Conservation (phyloP, 2,329 filamentous ascomycete species). For the Claviceps fusiformis region DNA sequence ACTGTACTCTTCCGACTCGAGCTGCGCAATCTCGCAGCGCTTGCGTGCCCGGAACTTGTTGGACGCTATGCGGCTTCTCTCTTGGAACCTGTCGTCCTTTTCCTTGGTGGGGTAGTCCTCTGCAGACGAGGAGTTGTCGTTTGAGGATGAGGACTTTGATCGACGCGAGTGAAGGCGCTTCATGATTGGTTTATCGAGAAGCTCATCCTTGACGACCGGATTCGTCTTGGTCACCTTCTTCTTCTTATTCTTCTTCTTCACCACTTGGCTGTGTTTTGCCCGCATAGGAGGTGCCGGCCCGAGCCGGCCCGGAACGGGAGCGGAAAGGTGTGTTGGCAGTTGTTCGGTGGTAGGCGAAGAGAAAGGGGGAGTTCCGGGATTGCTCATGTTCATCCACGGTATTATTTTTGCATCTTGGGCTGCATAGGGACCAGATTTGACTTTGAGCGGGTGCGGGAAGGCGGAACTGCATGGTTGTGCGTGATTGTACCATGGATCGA, state of each 20-base stretch:
- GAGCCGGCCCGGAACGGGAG: neutral
- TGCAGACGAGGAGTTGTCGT: neutral
- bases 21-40: constrained; percentile 7
- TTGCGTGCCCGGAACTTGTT: constrained; percentile 14
- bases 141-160: neutral
- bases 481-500: neutral
- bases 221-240: neutral
- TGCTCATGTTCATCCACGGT: neutral
- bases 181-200: neutral
- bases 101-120: neutral
- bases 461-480: neutral
- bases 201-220: neutral
- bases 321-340: neutral
- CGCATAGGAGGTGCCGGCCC: neutral
- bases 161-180: neutral
- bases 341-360: neutral
- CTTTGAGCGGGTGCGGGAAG: neutral
- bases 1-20: constrained; percentile 8
- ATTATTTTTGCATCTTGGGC: neutral
- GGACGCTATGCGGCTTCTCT: constrained; percentile 13
- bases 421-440: neutral
- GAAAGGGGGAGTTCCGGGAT: neutral
- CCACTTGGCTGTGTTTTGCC: neutral
- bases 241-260: neutral
- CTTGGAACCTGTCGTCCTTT: constrained; percentile 3